phyloP scores from a whole-genome alignment of 352 stramenopile species.

The Blastocystis sp. region DNA sequence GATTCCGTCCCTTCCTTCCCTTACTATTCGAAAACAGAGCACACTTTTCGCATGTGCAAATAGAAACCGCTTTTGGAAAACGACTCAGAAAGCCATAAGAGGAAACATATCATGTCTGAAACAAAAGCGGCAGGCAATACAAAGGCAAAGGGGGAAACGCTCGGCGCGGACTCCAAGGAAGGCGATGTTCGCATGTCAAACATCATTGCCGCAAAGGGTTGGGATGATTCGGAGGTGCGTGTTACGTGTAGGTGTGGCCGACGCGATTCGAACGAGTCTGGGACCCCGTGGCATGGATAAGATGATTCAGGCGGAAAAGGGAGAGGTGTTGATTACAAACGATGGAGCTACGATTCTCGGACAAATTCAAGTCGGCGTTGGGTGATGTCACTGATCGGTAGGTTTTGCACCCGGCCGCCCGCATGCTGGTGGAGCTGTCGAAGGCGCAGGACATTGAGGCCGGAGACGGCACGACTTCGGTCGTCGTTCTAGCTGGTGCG shows the following conservation, averaged over 20 bases:
- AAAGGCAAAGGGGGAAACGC: conserved; percentile 13
- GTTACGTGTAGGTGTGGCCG: conserved; percentile 75
- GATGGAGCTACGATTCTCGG: conserved; percentile 96
- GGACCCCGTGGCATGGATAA: conserved; percentile 97
- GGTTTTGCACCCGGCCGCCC: conserved; percentile 93
- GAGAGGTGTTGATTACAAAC: conserved; percentile 97
- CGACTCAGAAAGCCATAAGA: not conserved
- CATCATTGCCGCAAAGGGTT: conserved; percentile 92
- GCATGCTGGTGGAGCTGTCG: conserved; percentile 97
- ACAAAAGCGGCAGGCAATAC: not conserved
- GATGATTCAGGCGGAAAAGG: conserved; percentile 82
- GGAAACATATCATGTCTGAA: not conserved
- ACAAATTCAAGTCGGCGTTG: conserved; percentile 80
- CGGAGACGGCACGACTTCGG: conserved; percentile 88
- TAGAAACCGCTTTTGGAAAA: not conserved
- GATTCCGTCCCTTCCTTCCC: too few species aligned
- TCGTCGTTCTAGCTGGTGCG: conserved; percentile 94
- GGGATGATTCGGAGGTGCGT: conserved; percentile 23
- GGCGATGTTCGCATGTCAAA: conserved; percentile 95
- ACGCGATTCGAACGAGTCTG: conserved; percentile 90
- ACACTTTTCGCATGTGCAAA: not conserved
- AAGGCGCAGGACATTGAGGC: conserved; percentile 98
- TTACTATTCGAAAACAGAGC: too few species aligned
- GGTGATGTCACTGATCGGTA: conserved; percentile 57
- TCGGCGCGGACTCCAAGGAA: conserved; percentile 72